Evolutionary conservation across 192 early-diverging fungal species (phyloP).

Genomic region (Chytriomyces hyalinus): DNA sequence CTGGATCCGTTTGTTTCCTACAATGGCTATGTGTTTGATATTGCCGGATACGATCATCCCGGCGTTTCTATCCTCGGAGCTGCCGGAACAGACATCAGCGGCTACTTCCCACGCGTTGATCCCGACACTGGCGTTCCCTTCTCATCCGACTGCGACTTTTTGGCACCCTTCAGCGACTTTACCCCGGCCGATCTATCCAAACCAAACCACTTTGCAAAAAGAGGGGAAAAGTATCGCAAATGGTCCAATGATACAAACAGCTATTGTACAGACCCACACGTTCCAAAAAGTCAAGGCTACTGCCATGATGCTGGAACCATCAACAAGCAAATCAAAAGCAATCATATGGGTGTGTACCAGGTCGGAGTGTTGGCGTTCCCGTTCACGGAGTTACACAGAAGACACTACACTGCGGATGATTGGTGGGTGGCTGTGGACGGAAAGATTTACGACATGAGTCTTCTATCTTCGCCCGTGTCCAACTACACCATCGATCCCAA

Average conservation of each 20-base stretch:
- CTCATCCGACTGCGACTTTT: constrained; percentile 21
- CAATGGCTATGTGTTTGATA: constrained; percentile 59
- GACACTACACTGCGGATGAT: constrained; percentile 58
- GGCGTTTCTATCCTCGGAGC: constrained; percentile 30
- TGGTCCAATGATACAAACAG: background rate
- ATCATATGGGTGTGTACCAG: constrained; percentile 36
- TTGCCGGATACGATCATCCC: constrained; percentile 42
- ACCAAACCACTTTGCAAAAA: background rate
- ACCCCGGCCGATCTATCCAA: background rate
- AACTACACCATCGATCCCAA: constrained; percentile 25
- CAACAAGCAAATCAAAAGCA: constrained; percentile 38
- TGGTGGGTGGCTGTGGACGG: constrained; percentile 76
- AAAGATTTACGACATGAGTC: constrained; percentile 79
- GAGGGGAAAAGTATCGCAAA: background rate
- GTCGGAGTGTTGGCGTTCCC: constrained; percentile 46
- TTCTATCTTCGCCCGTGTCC: constrained; percentile 43
- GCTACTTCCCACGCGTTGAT: constrained; percentile 46
- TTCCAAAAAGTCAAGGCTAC: constrained; percentile 30
- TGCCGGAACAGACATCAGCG: constrained; percentile 45
- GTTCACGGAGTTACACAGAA: constrained; percentile 57
- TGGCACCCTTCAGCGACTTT: background rate
- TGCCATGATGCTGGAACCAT: constrained; percentile 45
- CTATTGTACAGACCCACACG: background rate
- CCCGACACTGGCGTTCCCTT: constrained; percentile 25
- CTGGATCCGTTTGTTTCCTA: constrained; percentile 38